Base-by-base conservation (phyloP, 2,329 filamentous ascomycete species). In the Penicillium sp. region DNA sequence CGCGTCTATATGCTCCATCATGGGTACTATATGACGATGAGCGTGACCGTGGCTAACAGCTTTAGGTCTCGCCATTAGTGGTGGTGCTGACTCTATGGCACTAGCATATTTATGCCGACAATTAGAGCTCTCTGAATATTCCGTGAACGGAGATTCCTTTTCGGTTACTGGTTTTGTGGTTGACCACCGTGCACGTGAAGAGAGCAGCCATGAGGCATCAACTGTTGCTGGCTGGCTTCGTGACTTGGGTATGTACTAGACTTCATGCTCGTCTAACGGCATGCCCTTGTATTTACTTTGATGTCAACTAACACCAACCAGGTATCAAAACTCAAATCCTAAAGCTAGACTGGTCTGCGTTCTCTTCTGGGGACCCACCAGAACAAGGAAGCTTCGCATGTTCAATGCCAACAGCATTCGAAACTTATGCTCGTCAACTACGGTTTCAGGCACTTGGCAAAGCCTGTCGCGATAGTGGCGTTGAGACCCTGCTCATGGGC, bases 11-110 rank as follows among this genome's bases (percentile, higher is more conserved):
- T 4, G 6, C 6, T 13, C 4, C 6, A 27, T 13, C 6, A 27
- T 11, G 12, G 12, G 12, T 5, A 27, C 25, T 22, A 27, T 27
- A 11, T n/a, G n/a, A n/a, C 12, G 4, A n/a, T 11, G 11, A n/a
- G 9, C 6, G n/a, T 27, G 6, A 14, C 7, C n/a, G n/a, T 43
- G 31, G 41, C 43, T 30, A 16, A 32, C 31, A n/a, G 27, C 15
- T 30, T 13, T 45, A 85, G 82, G 75, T 37, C 69, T 96, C 42
- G 92, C 89, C 11, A 72, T 96, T 44, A 95, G 89, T 57, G 92
- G 92, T 15, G 92, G 92, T 6, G 85, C 92, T 26, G 92, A 98
- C 64, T 96, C 90, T n/a, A 98, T 96, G 89, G 90, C 90, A 17
- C 71, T 98, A 43, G 87, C 88, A 38, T 80, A 72, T 43, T 74